phyloP scores from a whole-genome alignment of 257 asterid genomes.

The Solanum chilense region DNA sequence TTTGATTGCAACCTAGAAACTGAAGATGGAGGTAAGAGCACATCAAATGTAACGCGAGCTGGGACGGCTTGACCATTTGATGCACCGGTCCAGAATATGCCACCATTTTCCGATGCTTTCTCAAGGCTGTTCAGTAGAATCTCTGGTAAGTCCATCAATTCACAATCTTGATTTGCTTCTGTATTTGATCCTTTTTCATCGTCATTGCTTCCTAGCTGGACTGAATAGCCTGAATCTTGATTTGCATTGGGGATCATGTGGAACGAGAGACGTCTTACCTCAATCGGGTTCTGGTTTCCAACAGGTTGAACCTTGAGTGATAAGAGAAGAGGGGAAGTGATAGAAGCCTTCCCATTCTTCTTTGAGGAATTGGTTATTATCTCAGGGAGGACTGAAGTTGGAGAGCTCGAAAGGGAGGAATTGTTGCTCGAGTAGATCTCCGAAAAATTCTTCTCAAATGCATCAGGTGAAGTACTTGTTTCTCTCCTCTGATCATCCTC shows the following conservation, averaged over 20 bases:
- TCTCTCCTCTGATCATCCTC: constrained; percentile 46
- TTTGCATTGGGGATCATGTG: constrained; percentile 50
- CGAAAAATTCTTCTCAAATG: constrained; percentile 33
- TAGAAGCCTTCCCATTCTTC: constrained; percentile 17
- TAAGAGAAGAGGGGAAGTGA: constrained; percentile 41
- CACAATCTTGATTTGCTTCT: constrained; percentile 12
- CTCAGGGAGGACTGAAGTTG: constrained; percentile 71
- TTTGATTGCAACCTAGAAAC: constrained; percentile 12
- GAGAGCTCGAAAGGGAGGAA: constrained; percentile 38
- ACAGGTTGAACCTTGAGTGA: constrained; percentile 53
- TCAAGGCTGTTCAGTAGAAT: neutral
- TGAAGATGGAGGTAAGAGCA: constrained; percentile 16
- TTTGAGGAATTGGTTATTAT: constrained; percentile 13
- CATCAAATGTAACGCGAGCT: constrained; percentile 7
- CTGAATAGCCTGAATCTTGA: constrained; percentile 23
- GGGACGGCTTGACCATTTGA: neutral
- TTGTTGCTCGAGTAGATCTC: constrained; percentile 27
- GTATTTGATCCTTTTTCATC: neutral
- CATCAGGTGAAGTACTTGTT: constrained; percentile 23
- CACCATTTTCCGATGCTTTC: constrained; percentile 1
- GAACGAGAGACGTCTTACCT: constrained; percentile 58
- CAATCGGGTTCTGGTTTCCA: constrained; percentile 66
- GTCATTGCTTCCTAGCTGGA: constrained; percentile 11
- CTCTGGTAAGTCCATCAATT: constrained; percentile 11
- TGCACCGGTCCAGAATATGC: constrained; percentile 5